These are phyloP conservation scores for Agaricus sinodeliciosus DNA, from an alignment of 768 basidiomycete genomes.

Conservation along the genomic window DNA sequence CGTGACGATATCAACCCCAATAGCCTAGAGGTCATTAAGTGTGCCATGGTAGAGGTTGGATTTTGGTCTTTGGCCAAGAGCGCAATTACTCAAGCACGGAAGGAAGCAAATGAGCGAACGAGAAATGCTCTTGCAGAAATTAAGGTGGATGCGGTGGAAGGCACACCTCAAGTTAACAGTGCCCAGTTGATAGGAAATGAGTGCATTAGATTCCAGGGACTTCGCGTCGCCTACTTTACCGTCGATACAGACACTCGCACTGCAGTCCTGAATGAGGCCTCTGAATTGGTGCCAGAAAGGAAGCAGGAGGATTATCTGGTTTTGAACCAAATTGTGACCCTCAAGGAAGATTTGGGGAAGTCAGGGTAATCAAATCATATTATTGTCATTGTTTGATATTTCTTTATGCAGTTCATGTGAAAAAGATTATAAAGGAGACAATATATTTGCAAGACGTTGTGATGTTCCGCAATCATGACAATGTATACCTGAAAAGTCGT, in stretches of 20 bases:
- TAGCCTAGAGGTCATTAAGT: slow-evolving; percentile 73
- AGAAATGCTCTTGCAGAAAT: slow-evolving; percentile 50
- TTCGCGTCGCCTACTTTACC: slow-evolving; percentile 92
- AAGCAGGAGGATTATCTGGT: slow-evolving; percentile 75
- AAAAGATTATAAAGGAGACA: slow-evolving; percentile 4
- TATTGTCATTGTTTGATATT: not conserved
- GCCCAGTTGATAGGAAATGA: slow-evolving; percentile 86
- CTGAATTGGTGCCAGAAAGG: slow-evolving; percentile 30
- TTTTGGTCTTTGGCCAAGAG: slow-evolving; percentile 81
- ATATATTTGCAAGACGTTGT: slow-evolving; percentile 13
- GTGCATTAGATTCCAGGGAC: slow-evolving; percentile 92
- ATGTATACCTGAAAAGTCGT: slow-evolving; percentile 25
- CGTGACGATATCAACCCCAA: slow-evolving; percentile 76
- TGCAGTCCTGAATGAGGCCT: slow-evolving; percentile 53
- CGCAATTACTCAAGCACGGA: slow-evolving; percentile 55
- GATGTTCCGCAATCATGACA: slow-evolving; percentile 22
- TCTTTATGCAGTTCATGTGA: not conserved
- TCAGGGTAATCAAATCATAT: slow-evolving; percentile 17
- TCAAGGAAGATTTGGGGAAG: slow-evolving; percentile 95
- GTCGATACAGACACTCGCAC: slow-evolving; percentile 82
- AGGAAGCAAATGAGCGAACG: slow-evolving; percentile 57
- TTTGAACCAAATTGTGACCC: slow-evolving; percentile 85
- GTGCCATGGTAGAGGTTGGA: slow-evolving; percentile 82
- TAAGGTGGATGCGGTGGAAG: slow-evolving; percentile 30
- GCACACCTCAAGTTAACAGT: slow-evolving; percentile 66